Conservation (phyloP, 257 asterid species). For the Leonotis leonurus region DNA sequence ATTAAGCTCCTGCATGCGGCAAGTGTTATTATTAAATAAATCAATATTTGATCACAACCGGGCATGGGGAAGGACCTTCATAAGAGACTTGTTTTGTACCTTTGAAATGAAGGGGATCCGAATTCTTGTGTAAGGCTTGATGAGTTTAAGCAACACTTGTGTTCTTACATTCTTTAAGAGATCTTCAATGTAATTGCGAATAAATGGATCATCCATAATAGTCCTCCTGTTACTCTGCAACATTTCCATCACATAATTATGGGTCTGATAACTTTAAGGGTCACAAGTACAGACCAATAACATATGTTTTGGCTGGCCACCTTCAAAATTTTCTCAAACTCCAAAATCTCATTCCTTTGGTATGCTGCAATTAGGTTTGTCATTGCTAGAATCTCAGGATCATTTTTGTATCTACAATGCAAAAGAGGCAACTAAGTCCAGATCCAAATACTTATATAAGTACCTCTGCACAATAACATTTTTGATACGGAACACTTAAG, state of each 20-base stretch:
- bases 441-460: neutral
- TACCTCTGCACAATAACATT: neutral
- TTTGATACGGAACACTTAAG: neutral
- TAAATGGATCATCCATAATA: slow-evolving; percentile 96
- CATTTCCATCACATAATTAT: neutral
- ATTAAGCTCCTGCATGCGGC: slow-evolving; percentile 70
- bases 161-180: slow-evolving; percentile 95
- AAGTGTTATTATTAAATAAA: neutral
- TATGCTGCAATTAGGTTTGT: slow-evolving; percentile 94
- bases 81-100: slow-evolving; percentile 32
- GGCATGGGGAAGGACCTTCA: no score
- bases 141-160: slow-evolving; percentile 93
- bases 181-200: slow-evolving; percentile 95
- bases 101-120: slow-evolving; percentile 93
- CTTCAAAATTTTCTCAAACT: slow-evolving; percentile 93
- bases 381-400: slow-evolving; percentile 97
- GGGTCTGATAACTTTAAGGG: neutral
- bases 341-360: slow-evolving; percentile 93
- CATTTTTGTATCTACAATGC: slow-evolving; percentile 70
- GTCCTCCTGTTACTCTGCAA: slow-evolving; percentile 93
- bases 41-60: neutral
- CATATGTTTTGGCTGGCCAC: slow-evolving; percentile 28
- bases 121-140: slow-evolving; percentile 93
- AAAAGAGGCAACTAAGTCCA: slow-evolving; percentile 7
- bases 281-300: slow-evolving; percentile 5